Percentiles rank a stretch among this genome's conserved stretches.
Evolutionary conservation across 768 basidiomycete species (phyloP).

Genomic region (Boletus reticulatus): DNA sequence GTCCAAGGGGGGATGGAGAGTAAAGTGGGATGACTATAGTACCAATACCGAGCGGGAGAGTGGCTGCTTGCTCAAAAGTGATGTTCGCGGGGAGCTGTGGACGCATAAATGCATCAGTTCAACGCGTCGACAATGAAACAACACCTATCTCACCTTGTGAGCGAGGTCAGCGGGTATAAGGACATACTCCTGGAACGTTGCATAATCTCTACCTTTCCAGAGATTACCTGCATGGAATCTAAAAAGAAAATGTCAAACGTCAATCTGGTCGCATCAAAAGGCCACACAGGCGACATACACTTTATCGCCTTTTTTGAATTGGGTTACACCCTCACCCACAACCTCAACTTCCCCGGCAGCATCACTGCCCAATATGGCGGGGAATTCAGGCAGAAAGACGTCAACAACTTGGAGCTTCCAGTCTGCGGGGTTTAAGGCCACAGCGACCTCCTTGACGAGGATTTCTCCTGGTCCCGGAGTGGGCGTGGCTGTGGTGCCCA

Average conservation of each 20-base stretch:
- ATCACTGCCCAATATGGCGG: conserved; percentile 38
- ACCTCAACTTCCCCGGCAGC: conserved; percentile 38
- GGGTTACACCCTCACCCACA: conserved; percentile 38
- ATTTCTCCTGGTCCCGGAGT: conserved; percentile 43
- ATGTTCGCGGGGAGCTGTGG: conserved; percentile 35
- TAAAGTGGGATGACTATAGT: conserved; percentile 36
- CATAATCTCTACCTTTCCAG: background rate
- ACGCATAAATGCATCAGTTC: too few species aligned
- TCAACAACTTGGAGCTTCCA: conserved; percentile 23
- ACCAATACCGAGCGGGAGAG: conserved; percentile 33
- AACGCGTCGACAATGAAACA: background rate
- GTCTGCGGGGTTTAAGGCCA: conserved; percentile 47
- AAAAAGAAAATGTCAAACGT: background rate
- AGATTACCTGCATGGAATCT: conserved; percentile 20
- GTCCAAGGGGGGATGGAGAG: conserved; percentile 23
- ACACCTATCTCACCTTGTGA: conserved; percentile 5
- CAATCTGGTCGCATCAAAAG: background rate
- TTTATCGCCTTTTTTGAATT: conserved; percentile 35
- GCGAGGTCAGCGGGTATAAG: conserved; percentile 22
- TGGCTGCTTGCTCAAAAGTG: conserved; percentile 38
- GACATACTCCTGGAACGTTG: conserved; percentile 29
- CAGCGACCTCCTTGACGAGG: conserved; percentile 40
- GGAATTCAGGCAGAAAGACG: conserved; percentile 21
- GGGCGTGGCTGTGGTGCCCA: conserved; percentile 7
- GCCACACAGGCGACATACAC: conserved; percentile 4